Base-by-base conservation (phyloP, 495 filamentous ascomycete genomes). In the Sabuloglossum arenarium region DNA sequence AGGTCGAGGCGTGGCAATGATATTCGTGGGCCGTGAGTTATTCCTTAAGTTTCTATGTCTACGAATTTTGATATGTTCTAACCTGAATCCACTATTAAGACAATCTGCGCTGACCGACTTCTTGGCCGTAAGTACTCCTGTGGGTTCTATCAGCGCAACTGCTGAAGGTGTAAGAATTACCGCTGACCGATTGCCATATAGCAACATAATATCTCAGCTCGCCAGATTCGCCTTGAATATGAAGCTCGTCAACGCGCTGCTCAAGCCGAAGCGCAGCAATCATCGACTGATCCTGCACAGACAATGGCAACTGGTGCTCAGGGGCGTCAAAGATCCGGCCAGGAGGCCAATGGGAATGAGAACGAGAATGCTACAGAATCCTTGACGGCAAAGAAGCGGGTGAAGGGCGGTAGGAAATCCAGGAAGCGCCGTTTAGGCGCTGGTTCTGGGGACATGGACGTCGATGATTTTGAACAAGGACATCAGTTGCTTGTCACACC, bases 141-240 rank as follows among this genome's bases (percentile, higher is more conserved):
- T 11, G 53, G 21, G 28, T 39, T 8, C 6, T 2, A 39, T 12
- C 6, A 12, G 34, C 12, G 12, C 34, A 39, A 16, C 16, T 16
- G 8, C 12, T 39, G 34, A 25, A 49, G 45, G 19, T 25, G 23
- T 6, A 29, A 19, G 25, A 19, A 27, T 21, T 6, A 23, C n/a
- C 16, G 5, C 47, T 51, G 12, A 51, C 6, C 0, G 21, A 56
- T 4, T 16, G 45, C 21, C 51, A 21, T 60, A 21, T 59, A 86
- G 79, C 82, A 86, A 11, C 83, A 95, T 65, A 91, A 91, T 60
- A 94, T 94, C 64, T 89, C 85, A n/a, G 87, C 86, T 5, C 70
- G 72, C 29, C 80, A 86, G 59, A 94, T 94, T 60, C 74, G 77
- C 39, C 68, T 77, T 55, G 79, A 87, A 58, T 81, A 75, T 70